These are phyloP conservation scores for Xenosphaeropsis pyriputrescens DNA, from an alignment of 2,329 filamentous ascomycete genomes.

Conservation along the genomic window DNA sequence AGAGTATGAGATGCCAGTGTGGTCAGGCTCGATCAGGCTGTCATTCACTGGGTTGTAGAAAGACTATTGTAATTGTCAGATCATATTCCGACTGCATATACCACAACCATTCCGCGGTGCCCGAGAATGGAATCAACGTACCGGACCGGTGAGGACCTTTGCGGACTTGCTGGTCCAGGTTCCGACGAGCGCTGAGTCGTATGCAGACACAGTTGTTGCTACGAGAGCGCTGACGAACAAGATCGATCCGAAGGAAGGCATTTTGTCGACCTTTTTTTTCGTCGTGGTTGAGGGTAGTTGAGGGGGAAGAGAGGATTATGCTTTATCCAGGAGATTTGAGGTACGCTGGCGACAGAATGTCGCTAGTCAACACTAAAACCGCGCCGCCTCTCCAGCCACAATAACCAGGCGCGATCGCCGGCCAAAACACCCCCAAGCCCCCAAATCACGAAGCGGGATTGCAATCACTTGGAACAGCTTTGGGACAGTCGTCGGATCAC, in stretches of 20 bases:
- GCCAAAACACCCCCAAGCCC: too few relatives aligned
- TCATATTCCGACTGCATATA: slow-evolving; percentile 1
- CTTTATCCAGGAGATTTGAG: background rate
- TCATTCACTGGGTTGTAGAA: slow-evolving; percentile 58
- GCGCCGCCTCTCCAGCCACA: too few relatives aligned
- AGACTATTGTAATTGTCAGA: slow-evolving; percentile 26
- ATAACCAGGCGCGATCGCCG: too few relatives aligned
- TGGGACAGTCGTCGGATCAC: too few relatives aligned
- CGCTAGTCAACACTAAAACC: slow-evolving; percentile 1
- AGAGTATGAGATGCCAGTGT: slow-evolving; percentile 60
- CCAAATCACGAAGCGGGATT: too few relatives aligned
- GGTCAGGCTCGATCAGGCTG: slow-evolving; percentile 46
- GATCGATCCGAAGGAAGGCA: slow-evolving; percentile 18
- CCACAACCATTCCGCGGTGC: slow-evolving; percentile 6
- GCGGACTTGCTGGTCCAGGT: slow-evolving; percentile 62
- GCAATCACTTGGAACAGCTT: too few relatives aligned
- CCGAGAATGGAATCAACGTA: slow-evolving; percentile 24
- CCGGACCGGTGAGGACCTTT: slow-evolving; percentile 53
- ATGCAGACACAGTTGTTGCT: slow-evolving; percentile 21
- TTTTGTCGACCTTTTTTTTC: slow-evolving; percentile 14
- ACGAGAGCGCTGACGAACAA: slow-evolving; percentile 16
- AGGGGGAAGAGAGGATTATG: background rate
- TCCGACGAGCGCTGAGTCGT: slow-evolving; percentile 39
- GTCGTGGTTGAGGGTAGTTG: slow-evolving; percentile 3
- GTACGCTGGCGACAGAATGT: background rate